Percentiles rank a stretch among this genome's conserved stretches.
Evolutionary conservation across 345 rosid genomes (phyloP).

Genomic region (Hypericum androsaemum): DNA sequence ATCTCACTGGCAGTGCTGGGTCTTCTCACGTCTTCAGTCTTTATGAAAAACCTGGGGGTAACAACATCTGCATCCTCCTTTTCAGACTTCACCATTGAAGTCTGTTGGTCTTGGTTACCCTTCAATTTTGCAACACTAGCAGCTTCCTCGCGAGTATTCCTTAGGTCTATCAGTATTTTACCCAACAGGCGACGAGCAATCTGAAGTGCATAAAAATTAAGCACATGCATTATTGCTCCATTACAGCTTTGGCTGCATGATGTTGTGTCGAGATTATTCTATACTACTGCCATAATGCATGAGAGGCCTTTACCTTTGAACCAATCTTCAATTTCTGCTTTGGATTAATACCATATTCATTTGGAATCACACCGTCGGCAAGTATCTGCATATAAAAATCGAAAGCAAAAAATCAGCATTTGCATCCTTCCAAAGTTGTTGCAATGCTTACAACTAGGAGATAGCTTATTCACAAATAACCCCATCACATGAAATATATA

Average conservation of each 20-base stretch:
- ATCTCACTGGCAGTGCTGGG: conserved; percentile 49
- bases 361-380: conserved; percentile 98
- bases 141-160: conserved; percentile 98
- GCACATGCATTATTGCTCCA: not conserved
- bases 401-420: too few relatives aligned
- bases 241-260: too few relatives aligned
- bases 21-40: conserved; percentile 57
- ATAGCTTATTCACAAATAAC: too few relatives aligned
- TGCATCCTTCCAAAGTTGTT: too few relatives aligned
- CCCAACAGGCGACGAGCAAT: conserved; percentile 95
- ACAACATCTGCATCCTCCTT: conserved; percentile 40
- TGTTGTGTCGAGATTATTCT: too few relatives aligned
- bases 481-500: too few relatives aligned
- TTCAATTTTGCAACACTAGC: conserved; percentile 76
- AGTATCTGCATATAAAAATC: conserved; percentile 42
- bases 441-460: too few relatives aligned
- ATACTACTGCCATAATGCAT: too few relatives aligned
- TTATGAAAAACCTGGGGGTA: conserved; percentile 38
- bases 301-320: conserved; percentile 51
- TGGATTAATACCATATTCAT: conserved; percentile 96
- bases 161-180: conserved; percentile 86
- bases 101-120: conserved; percentile 55
- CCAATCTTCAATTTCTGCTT: conserved; percentile 90
- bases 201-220: conserved; percentile 28
- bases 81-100: conserved; percentile 31